These are phyloP conservation scores for Thalia dealbata DNA, from an alignment of 176 grass and related monocot genomes.

Conservation along the genomic window DNA sequence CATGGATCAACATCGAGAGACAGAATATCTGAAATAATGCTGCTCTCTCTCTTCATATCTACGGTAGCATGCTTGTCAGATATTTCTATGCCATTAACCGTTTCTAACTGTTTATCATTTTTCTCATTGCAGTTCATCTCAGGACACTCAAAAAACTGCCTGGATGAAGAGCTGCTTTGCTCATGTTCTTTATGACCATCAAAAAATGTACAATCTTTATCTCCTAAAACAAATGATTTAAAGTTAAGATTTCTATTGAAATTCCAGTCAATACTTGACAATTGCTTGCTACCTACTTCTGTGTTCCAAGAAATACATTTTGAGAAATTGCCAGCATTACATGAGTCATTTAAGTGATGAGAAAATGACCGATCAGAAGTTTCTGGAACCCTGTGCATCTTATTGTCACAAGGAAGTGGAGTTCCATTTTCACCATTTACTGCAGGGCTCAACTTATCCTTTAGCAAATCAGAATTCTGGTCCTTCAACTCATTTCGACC, in stretches of 20 bases:
- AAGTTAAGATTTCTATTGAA: constrained; percentile 27
- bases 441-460: constrained; percentile 7
- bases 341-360: constrained; percentile 22
- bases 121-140: constrained; percentile 24
- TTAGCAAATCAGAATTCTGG: constrained; percentile 34
- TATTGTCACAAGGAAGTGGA: constrained; percentile 18
- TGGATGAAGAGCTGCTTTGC: constrained; percentile 22
- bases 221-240: constrained; percentile 11
- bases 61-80: constrained; percentile 43
- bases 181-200: constrained; percentile 33
- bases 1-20: constrained; percentile 88
- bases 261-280: constrained; percentile 7
- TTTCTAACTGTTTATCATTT: constrained; percentile 24
- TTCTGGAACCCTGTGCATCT: constrained; percentile 13
- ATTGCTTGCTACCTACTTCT: constrained; percentile 21
- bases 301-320: constrained; percentile 24
- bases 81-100: constrained; percentile 28
- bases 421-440: constrained; percentile 21
- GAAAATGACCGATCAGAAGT: constrained; percentile 14
- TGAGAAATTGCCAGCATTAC: not conserved
- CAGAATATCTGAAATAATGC: constrained; percentile 79
- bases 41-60: constrained; percentile 64
- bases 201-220: constrained; percentile 19
- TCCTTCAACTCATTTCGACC: constrained; percentile 31
- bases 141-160: constrained; percentile 31